A percentile compares a stretch with the other conserved stretches of the same genome.
Conservation (phyloP, 2,329 filamentous ascomycete species). For the Chrysoporthe deuterocubensis region DNA sequence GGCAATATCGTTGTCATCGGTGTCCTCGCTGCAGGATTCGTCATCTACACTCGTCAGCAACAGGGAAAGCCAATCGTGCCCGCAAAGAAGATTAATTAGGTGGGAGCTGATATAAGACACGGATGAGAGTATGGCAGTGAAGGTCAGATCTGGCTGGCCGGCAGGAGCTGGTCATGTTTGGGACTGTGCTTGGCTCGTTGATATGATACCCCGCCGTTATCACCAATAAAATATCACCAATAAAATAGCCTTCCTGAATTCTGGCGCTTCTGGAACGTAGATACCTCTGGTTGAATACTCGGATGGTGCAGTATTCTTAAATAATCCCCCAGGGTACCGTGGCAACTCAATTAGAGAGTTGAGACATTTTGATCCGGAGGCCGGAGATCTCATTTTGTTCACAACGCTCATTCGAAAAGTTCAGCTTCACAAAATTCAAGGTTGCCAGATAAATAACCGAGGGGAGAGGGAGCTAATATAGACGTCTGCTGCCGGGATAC, state of each 20-base stretch:
- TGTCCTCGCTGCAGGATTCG: constrained; percentile 37
- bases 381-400: not conserved
- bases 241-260: not conserved
- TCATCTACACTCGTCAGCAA: constrained; percentile 40
- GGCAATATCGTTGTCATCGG: constrained; percentile 45
- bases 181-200: not conserved
- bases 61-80: constrained; percentile 29
- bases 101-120: not conserved
- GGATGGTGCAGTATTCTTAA: not conserved
- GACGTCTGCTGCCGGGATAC: not conserved
- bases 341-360: not conserved
- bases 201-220: not conserved
- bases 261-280: not conserved
- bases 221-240: not conserved
- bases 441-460: no score
- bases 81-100: constrained; percentile 30
- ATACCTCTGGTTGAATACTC: no score
- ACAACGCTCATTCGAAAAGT: not conserved
- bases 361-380: no score
- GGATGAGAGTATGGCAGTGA: not conserved
- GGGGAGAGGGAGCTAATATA: not conserved
- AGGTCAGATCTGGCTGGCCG: not conserved
- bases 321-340: not conserved
- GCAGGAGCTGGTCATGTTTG: not conserved
- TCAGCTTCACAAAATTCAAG: not conserved